Percentiles rank a stretch among this genome's conserved stretches.
Evolutionary conservation across 441 rosid genomes (phyloP).

Genomic region (Jatropha multifida): DNA sequence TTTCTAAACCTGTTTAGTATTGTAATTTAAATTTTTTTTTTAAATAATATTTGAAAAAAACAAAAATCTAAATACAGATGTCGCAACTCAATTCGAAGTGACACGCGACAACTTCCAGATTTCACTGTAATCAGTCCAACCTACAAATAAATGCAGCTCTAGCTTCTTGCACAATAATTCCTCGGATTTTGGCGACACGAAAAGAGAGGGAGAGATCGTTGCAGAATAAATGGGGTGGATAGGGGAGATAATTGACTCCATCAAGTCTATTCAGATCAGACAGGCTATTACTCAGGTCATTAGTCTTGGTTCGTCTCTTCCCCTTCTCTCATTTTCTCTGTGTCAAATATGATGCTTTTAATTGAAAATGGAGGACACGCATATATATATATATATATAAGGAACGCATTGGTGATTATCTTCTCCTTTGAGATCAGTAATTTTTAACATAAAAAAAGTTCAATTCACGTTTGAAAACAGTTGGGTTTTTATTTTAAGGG

Average conservation of each 20-base stretch:
- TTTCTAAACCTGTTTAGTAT: too few relatives aligned
- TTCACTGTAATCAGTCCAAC: not conserved
- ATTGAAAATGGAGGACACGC: too few relatives aligned
- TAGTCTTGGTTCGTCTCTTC: conserved; percentile 21
- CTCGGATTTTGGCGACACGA: too few relatives aligned
- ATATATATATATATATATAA: too few relatives aligned
- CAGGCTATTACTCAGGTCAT: conserved; percentile 19
- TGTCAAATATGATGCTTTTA: not conserved
- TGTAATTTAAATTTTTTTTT: too few relatives aligned
- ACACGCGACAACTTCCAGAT: not conserved
- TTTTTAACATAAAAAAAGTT: too few relatives aligned
- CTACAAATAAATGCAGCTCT: not conserved
- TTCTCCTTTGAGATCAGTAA: too few relatives aligned
- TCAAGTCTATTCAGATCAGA: conserved; percentile 24
- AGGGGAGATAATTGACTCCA: conserved; percentile 12
- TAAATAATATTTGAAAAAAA: too few relatives aligned
- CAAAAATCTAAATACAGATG: not conserved
- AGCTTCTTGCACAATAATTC: too few relatives aligned
- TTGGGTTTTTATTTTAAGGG: not conserved
- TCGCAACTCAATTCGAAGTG: not conserved
- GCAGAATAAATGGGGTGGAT: conserved; percentile 12
- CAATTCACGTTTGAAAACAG: not conserved
- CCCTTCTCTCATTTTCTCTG: not conserved
- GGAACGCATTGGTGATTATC: too few relatives aligned
- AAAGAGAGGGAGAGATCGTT: not conserved